These are phyloP conservation scores for Diplodia mutila DNA, from an alignment of 2,329 filamentous ascomycete genomes.

Conservation along the genomic window DNA sequence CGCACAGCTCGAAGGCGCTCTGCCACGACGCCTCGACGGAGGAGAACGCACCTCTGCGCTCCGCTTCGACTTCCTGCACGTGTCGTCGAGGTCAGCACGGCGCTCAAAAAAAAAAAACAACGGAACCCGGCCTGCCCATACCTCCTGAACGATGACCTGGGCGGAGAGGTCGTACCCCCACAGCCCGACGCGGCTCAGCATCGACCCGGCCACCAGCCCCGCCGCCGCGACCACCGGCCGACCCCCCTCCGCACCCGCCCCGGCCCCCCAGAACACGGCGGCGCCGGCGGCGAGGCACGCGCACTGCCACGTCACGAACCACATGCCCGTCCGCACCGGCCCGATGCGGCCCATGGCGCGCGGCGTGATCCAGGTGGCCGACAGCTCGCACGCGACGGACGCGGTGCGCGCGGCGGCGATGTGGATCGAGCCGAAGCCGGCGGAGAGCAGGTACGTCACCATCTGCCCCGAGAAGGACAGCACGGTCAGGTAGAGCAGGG, in stretches of 20 bases:
- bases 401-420: constrained; percentile 59
- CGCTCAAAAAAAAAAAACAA: too few relatives aligned
- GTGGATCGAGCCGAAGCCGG: constrained; percentile 56
- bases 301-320: constrained; percentile 62
- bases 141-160: constrained; percentile 53
- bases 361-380: constrained; percentile 64
- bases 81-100: neutral
- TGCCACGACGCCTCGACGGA: constrained; percentile 69
- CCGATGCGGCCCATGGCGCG: constrained; percentile 56
- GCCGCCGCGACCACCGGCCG: constrained; percentile 27
- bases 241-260: too few relatives aligned
- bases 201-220: constrained; percentile 45
- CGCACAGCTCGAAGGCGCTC: constrained; percentile 70
- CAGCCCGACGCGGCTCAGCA: constrained; percentile 48
- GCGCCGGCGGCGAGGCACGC: constrained; percentile 33
- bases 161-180: constrained; percentile 55
- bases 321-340: constrained; percentile 67
- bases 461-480: constrained; percentile 67
- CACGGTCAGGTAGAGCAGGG: constrained; percentile 55
- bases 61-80: constrained; percentile 39
- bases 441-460: constrained; percentile 64
- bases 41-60: constrained; percentile 67
- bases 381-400: constrained; percentile 61
- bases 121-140: too few relatives aligned
- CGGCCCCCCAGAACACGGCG: neutral